These are phyloP conservation scores for Teratosphaeria gauchensis DNA, from an alignment of 2,329 filamentous ascomycete genomes.

Conservation along the genomic window DNA sequence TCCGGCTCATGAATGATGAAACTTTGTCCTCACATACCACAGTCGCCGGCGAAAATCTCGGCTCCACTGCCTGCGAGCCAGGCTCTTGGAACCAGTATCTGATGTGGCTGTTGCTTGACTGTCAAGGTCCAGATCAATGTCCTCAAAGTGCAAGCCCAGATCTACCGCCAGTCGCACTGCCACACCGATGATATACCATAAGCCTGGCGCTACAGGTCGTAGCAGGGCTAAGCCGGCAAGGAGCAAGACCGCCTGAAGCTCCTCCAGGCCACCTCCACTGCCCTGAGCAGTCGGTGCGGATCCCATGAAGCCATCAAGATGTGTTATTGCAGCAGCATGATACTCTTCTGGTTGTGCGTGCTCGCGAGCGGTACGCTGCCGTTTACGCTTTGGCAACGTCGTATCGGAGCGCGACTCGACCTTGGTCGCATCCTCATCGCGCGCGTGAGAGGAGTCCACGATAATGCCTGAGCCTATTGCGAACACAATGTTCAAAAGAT, in stretches of 20 bases:
- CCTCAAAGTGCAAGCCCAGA: conserved; percentile 85
- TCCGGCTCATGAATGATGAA: not conserved
- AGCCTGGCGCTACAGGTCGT: conserved; percentile 78
- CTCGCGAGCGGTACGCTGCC: conserved; percentile 42
- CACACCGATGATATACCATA: conserved; percentile 97
- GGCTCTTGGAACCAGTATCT: not conserved
- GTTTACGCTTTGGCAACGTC: conserved; percentile 29
- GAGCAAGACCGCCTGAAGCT: conserved; percentile 84
- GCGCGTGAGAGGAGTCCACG: conserved; percentile 45
- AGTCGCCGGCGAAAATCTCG: conserved; percentile 76
- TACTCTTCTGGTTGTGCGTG: conserved; percentile 80
- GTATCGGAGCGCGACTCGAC: conserved; percentile 23
- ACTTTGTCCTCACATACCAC: conserved; percentile 46
- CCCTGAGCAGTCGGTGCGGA: conserved; percentile 54
- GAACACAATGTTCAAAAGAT: conserved; percentile 93
- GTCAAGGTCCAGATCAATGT: conserved; percentile 53
- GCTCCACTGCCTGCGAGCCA: conserved; percentile 68
- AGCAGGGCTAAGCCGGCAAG: conserved; percentile 86
- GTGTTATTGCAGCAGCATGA: conserved; percentile 85
- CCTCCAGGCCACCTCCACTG: conserved; percentile 81
- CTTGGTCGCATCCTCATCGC: conserved; percentile 4
- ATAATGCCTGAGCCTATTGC: conserved; percentile 93
- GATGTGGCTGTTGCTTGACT: conserved; percentile 25
- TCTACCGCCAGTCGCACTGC: conserved; percentile 85
- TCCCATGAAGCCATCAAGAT: conserved; percentile 74